These are phyloP conservation scores for Populus hybrid DNA, from an alignment of 441 rosid genomes.

Conservation along the genomic window DNA sequence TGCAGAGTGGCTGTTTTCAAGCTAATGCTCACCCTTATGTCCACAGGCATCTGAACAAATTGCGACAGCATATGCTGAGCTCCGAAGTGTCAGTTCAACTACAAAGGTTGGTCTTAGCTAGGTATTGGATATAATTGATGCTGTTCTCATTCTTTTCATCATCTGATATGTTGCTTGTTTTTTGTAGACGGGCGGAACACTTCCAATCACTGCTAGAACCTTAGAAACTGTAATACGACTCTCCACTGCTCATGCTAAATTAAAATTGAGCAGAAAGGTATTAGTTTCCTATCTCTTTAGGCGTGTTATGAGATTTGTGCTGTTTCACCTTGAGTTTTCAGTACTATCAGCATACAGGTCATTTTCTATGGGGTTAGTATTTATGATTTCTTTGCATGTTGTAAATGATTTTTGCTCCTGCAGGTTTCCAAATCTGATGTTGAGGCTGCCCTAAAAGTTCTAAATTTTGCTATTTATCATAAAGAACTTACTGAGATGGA, in stretches of 20 bases:
- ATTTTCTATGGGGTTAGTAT: background rate
- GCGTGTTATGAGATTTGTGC: background rate
- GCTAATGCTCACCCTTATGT: slow-evolving; percentile 13
- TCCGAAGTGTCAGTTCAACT: slow-evolving; percentile 73
- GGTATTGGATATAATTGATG: background rate
- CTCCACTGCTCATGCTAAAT: slow-evolving; percentile 95
- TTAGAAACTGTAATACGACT: slow-evolving; percentile 95
- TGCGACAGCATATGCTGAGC: slow-evolving; percentile 93
- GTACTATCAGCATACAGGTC: background rate
- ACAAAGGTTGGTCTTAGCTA: slow-evolving; percentile 55
- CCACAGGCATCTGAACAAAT: slow-evolving; percentile 85
- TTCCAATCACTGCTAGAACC: slow-evolving; percentile 96
- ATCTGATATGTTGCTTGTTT: slow-evolving; percentile 20
- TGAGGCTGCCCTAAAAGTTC: slow-evolving; percentile 83
- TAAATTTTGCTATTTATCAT: slow-evolving; percentile 96
- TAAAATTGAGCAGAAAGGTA: slow-evolving; percentile 91
- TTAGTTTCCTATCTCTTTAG: background rate
- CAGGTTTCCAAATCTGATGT: slow-evolving; percentile 86
- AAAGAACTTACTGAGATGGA: slow-evolving; percentile 98
- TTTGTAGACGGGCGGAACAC: slow-evolving; percentile 93
- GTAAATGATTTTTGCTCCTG: slow-evolving; percentile 10
- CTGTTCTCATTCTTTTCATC: slow-evolving; percentile 4
- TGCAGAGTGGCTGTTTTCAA: background rate
- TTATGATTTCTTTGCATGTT: background rate
- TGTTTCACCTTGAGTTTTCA: background rate